Conservation (phyloP, 106 monocot species). For the Acanthochlamys bracteata region DNA sequence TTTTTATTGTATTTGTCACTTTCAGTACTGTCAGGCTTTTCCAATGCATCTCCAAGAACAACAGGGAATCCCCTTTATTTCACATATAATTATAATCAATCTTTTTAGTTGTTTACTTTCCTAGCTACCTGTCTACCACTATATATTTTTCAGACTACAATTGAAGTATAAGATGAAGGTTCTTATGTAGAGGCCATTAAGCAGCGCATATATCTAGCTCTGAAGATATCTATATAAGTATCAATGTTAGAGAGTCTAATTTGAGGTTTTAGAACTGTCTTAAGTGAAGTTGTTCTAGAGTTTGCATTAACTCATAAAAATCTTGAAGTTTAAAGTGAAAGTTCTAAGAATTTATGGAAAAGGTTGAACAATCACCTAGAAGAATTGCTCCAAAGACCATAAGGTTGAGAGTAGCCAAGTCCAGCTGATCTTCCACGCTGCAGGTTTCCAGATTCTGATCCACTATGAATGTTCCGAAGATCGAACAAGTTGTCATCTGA, state of each 20-base stretch:
- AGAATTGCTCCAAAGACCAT: conserved; percentile 63
- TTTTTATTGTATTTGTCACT: no score
- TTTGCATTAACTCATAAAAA: background rate
- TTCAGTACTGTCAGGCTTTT: background rate
- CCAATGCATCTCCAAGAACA: background rate
- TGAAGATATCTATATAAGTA: no score
- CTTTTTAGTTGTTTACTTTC: background rate
- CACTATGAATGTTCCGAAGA: conserved; percentile 16
- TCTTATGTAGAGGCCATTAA: no score
- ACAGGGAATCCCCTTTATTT: background rate
- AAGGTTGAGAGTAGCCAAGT: conserved; percentile 16
- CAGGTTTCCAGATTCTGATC: conserved; percentile 19
- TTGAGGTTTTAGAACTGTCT: no score
- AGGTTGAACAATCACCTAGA: no score
- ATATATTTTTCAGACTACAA: background rate
- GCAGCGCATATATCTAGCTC: no score
- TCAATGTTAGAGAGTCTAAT: no score
- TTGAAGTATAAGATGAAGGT: no score
- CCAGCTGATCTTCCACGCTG: conserved; percentile 16
- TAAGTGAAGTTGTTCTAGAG: background rate
- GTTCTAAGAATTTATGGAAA: no score
- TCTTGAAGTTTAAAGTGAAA: background rate
- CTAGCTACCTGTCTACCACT: background rate
- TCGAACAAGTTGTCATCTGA: conserved; percentile 61
- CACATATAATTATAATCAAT: background rate